Conservation (phyloP, 345 rosid genomes). For the Moringa oleifera region DNA sequence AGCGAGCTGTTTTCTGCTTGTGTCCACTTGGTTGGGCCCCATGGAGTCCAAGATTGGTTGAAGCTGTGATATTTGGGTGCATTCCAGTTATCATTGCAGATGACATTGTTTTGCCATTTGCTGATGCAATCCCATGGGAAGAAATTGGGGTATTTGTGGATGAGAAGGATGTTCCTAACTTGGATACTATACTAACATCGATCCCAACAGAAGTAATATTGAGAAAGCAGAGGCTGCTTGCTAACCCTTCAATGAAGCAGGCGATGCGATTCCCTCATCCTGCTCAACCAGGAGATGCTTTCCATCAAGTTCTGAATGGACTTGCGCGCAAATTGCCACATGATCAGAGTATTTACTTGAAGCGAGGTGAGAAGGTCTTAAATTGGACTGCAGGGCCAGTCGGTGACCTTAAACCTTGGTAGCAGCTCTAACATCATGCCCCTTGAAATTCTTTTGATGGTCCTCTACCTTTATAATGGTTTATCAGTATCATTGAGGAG, state of each 20-base stretch:
- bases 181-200: constrained; percentile 84
- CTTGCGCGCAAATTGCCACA: constrained; percentile 93
- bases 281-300: constrained; percentile 91
- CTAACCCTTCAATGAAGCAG: constrained; percentile 97
- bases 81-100: constrained; percentile 99
- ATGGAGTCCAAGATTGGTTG: constrained; percentile 98
- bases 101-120: constrained; percentile 92
- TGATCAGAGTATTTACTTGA: constrained; percentile 47
- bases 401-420: constrained; percentile 98
- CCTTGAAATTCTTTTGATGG: background rate
- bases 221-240: constrained; percentile 91
- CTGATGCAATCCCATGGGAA: constrained; percentile 99
- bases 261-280: constrained; percentile 97
- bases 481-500: background rate
- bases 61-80: constrained; percentile 99
- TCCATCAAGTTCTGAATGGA: constrained; percentile 94
- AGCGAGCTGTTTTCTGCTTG: constrained; percentile 88
- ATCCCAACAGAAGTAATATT: constrained; percentile 83
- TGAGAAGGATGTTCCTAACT: constrained; percentile 88
- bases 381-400: constrained; percentile 96
- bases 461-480: background rate
- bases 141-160: constrained; percentile 90
- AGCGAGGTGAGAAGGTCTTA: constrained; percentile 56
- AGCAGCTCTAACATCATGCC: constrained; percentile 5
- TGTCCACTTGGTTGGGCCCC: constrained; percentile 99